These are phyloP conservation scores for Lanmaoa rubissima DNA, from an alignment of 768 basidiomycete species.

Conservation along the genomic window DNA sequence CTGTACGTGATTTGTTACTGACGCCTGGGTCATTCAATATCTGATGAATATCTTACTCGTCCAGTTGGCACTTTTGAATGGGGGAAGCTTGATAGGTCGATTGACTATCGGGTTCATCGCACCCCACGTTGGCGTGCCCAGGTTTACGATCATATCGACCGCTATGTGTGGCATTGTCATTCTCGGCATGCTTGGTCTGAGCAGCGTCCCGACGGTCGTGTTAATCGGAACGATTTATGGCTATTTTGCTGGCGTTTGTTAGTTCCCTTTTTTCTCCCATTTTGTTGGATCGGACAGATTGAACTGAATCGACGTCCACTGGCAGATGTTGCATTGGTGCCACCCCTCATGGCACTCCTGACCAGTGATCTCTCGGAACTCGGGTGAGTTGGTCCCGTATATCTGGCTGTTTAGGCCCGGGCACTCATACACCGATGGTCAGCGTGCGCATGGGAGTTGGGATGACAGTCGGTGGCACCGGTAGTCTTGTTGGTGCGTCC, in stretches of 20 bases:
- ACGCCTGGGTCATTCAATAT: neutral
- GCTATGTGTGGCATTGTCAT: conserved; percentile 35
- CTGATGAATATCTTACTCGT: neutral
- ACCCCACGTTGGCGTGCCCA: conserved; percentile 42
- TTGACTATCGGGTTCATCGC: conserved; percentile 45
- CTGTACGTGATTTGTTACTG: conserved; percentile 32
- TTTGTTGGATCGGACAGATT: neutral
- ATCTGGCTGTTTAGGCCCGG: neutral
- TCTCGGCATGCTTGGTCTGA: conserved; percentile 44
- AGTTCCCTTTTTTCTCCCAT: conserved; percentile 6
- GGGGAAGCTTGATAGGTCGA: conserved; percentile 49
- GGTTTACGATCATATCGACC: conserved; percentile 38
- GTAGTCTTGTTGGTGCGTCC: conserved; percentile 22
- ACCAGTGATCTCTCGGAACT: conserved; percentile 48
- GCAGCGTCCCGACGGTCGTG: conserved; percentile 34
- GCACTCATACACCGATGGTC: neutral
- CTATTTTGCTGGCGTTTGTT: conserved; percentile 46
- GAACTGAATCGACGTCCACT: neutral
- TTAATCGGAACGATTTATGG: conserved; percentile 44
- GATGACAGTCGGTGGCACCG: conserved; percentile 11
- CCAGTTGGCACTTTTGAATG: conserved; percentile 54
- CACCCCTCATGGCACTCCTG: conserved; percentile 44
- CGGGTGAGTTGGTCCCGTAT: conserved; percentile 31
- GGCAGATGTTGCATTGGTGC: conserved; percentile 37
- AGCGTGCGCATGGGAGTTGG: conserved; percentile 31